phyloP scores from a whole-genome alignment of 2,329 filamentous ascomycete species.

The Colletotrichum neosansevieriae region DNA sequence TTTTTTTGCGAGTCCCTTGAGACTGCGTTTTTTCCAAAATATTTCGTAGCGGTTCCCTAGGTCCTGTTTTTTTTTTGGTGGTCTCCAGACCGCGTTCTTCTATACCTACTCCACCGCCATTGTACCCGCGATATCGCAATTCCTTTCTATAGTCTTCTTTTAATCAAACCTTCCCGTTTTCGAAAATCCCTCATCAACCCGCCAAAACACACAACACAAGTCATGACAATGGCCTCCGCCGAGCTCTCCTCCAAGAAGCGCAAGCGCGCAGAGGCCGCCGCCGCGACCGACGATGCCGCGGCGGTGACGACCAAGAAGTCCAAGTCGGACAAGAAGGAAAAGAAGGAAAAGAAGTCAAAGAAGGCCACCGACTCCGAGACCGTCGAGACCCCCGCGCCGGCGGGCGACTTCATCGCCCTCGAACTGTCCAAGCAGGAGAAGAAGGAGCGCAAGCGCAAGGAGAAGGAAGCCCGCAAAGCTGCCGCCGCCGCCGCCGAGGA shows the following conservation, averaged over 20 bases:
- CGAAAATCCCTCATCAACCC: too few relatives aligned
- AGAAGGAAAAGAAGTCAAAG: slow-evolving; percentile 42
- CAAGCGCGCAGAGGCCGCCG: slow-evolving; percentile 43
- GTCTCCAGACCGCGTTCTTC: background rate
- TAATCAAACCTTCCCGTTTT: too few relatives aligned
- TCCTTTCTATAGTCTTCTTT: too few relatives aligned
- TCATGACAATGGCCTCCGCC: slow-evolving; percentile 22
- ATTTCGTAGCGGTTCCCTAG: background rate
- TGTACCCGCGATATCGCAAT: background rate
- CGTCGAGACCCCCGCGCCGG: slow-evolving; percentile 2
- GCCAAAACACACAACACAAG: too few relatives aligned
- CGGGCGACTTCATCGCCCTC: slow-evolving; percentile 33
- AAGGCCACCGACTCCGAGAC: slow-evolving; percentile 2
- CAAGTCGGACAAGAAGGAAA: slow-evolving; percentile 44
- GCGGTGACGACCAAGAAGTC: slow-evolving; percentile 39
- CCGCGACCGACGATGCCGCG: slow-evolving; percentile 31
- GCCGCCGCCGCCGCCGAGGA: slow-evolving; percentile 19
- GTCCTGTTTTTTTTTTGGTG: too few relatives aligned
- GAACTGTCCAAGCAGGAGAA: slow-evolving; percentile 43
- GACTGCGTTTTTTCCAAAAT: background rate
- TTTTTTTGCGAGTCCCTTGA: slow-evolving; percentile 9
- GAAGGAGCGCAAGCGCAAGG: slow-evolving; percentile 48
- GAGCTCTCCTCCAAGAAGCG: slow-evolving; percentile 44
- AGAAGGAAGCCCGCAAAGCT: slow-evolving; percentile 38
- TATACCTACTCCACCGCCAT: background rate